These are phyloP conservation scores for Brassica juncea DNA, from an alignment of 345 rosid species.

Conservation along the genomic window DNA sequence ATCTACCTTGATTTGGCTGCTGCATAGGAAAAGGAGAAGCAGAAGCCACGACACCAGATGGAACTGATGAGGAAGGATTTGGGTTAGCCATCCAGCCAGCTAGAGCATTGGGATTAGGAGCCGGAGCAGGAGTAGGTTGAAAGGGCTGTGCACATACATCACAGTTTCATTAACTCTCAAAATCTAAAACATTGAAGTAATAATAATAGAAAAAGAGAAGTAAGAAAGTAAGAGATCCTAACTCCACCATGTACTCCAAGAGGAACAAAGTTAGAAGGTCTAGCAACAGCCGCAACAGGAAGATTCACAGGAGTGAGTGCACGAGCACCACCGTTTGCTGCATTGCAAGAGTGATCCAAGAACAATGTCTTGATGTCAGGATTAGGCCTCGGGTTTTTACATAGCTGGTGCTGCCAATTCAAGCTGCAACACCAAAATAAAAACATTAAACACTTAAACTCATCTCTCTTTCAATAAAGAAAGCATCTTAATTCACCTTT, in stretches of 20 bases:
- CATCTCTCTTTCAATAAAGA: no score
- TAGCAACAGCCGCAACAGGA: conserved; percentile 72
- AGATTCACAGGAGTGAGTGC: conserved; percentile 63
- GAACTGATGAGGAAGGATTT: conserved; percentile 76
- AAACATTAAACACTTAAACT: not conserved
- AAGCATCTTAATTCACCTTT: conserved; percentile 24
- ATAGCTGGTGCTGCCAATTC: conserved; percentile 96
- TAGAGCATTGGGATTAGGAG: conserved; percentile 61
- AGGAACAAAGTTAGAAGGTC: conserved; percentile 72
- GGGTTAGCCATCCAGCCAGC: conserved; percentile 91
- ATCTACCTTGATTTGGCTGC: conserved; percentile 40
- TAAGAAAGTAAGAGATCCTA: conserved; percentile 38
- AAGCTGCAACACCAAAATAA: conserved; percentile 49
- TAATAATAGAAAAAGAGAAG: not conserved
- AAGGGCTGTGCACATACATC: conserved; percentile 57
- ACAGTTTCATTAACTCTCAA: conserved; percentile 22
- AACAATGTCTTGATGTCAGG: conserved; percentile 93
- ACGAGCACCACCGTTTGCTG: conserved; percentile 77
- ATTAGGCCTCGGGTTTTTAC: conserved; percentile 88
- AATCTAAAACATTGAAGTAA: not conserved
- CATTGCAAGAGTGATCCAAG: conserved; percentile 71
- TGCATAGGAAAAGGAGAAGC: conserved; percentile 75
- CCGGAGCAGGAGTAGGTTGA: conserved; percentile 64
- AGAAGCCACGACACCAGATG: conserved; percentile 60
- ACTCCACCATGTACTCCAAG: conserved; percentile 79